Evolutionary conservation across 1,284 basidiomycete genomes (phyloP).

Genomic region (Xerocomus cyaneibrunnescens): DNA sequence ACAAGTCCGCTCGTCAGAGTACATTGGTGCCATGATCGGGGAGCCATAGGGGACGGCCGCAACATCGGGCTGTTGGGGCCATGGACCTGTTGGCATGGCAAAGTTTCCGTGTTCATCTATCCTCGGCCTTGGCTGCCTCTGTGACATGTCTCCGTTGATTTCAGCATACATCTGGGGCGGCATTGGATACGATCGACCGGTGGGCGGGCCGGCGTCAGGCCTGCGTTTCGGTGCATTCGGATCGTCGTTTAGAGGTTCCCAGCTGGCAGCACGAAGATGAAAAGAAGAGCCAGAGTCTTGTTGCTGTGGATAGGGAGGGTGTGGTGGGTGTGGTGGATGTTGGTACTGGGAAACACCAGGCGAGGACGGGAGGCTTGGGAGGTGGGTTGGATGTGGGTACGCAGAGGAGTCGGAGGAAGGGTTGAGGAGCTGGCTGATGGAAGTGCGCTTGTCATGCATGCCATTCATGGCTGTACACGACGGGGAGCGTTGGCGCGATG

Average conservation of each 20-base stretch:
- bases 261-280: conserved; percentile 45
- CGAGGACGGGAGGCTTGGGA: conserved; percentile 26
- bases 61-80: conserved; percentile 32
- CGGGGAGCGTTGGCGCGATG: conserved; percentile 11
- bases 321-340: conserved; percentile 30
- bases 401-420: conserved; percentile 39
- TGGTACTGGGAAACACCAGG: conserved; percentile 33
- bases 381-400: conserved; percentile 33
- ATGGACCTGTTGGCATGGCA: conserved; percentile 24
- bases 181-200: conserved; percentile 37
- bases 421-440: conserved; percentile 53
- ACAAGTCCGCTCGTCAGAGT: conserved; percentile 49
- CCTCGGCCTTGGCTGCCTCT: conserved; percentile 28
- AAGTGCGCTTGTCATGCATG: conserved; percentile 53
- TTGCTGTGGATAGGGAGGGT: conserved; percentile 31
- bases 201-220: conserved; percentile 31
- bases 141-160: conserved; percentile 35
- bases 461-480: conserved; percentile 41
- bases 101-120: conserved; percentile 35
- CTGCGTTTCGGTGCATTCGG: conserved; percentile 37
- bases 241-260: conserved; percentile 40
- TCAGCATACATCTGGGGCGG: conserved; percentile 36
- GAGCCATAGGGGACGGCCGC: conserved; percentile 36
- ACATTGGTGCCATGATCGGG: conserved; percentile 40
- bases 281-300: conserved; percentile 36